Conservation (phyloP, 306 rosid genomes). For the Quercus aquifolioides region DNA sequence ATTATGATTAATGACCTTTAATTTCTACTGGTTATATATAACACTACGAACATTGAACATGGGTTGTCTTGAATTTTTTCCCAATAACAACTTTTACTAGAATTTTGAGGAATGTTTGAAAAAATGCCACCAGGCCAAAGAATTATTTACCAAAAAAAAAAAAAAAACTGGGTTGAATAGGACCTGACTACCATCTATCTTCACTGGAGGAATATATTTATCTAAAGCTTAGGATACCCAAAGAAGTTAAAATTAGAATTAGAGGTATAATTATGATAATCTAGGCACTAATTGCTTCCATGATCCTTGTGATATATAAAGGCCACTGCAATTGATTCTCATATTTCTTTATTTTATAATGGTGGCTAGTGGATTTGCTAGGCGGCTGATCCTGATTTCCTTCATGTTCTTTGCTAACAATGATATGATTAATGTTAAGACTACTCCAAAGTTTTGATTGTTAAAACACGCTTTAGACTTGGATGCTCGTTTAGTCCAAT, state of each 20-base stretch:
- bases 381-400: constrained; percentile 15
- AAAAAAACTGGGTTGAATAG: background rate
- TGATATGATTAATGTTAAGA: constrained; percentile 25
- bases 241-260: constrained; percentile 13
- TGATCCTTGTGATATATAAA: constrained; percentile 17
- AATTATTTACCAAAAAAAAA: background rate
- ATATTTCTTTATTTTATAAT: constrained; percentile 11
- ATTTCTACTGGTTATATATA: too few species aligned
- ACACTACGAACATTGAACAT: too few species aligned
- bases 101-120: too few species aligned
- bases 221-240: constrained; percentile 33
- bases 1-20: too few species aligned
- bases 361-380: constrained; percentile 24
- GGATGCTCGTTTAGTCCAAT: constrained; percentile 8
- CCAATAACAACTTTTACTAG: too few species aligned
- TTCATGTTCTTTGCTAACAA: constrained; percentile 8
- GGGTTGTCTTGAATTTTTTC: too few species aligned
- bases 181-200: background rate
- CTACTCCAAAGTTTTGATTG: background rate
- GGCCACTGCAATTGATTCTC: constrained; percentile 9
- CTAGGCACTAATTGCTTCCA: constrained; percentile 45
- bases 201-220: background rate
- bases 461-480: constrained; percentile 13
- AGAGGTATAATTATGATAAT: constrained; percentile 23
- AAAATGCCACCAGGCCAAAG: too few species aligned